phyloP scores from a whole-genome alignment of 495 filamentous ascomycete genomes.

The Penicillium manginii region DNA sequence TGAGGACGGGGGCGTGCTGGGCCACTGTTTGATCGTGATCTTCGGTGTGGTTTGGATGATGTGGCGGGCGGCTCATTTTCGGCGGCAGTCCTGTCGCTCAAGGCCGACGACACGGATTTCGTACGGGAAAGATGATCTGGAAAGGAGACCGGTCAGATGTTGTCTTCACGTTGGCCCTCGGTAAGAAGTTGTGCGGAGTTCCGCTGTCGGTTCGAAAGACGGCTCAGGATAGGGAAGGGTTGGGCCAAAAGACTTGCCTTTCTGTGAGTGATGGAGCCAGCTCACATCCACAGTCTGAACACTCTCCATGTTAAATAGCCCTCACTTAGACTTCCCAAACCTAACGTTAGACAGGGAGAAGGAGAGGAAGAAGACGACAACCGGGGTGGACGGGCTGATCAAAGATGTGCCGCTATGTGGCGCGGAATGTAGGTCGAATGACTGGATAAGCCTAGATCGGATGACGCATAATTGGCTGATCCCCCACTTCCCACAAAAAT shows the following conservation, averaged over 20 bases:
- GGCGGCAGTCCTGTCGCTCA: constrained; percentile 30
- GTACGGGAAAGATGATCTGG: constrained; percentile 44
- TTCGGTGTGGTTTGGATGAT: constrained; percentile 23
- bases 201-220: constrained; percentile 14
- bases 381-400: not conserved
- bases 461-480: constrained; percentile 35
- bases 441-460: constrained; percentile 29
- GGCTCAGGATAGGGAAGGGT: not conserved
- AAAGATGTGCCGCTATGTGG: constrained; percentile 20
- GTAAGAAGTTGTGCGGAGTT: not conserved
- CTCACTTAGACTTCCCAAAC: not conserved
- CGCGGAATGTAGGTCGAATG: constrained; percentile 27
- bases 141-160: not conserved
- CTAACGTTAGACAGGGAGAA: not conserved
- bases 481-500: constrained; percentile 20
- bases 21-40: constrained; percentile 30
- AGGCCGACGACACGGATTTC: constrained; percentile 41
- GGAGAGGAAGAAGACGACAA: not conserved
- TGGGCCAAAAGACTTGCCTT: constrained; percentile 44
- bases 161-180: not conserved
- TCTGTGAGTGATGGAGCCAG: constrained; percentile 70
- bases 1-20: constrained; percentile 27
- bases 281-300: constrained; percentile 70
- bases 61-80: constrained; percentile 27
- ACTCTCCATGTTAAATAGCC: constrained; percentile 55